Evolutionary conservation across 345 rosid genomes (phyloP).

Genomic region (Gossypium stocksii): DNA sequence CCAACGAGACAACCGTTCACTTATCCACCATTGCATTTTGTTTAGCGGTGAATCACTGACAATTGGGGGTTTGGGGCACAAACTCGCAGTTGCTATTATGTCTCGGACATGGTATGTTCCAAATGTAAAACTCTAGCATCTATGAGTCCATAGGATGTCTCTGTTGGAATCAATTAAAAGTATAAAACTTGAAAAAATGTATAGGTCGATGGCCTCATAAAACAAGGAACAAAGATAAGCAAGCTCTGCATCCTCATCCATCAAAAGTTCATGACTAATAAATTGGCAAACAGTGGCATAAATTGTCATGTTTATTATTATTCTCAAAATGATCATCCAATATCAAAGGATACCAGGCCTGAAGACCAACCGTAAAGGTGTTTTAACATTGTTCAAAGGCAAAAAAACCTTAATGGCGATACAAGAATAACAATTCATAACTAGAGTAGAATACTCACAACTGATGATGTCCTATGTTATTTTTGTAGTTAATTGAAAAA

Average conservation of each 20-base stretch:
- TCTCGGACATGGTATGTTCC: constrained; percentile 79
- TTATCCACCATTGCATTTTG: constrained; percentile 2
- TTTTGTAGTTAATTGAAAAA: not conserved
- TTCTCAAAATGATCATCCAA: not conserved
- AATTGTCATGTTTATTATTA: not conserved
- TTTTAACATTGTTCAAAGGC: not conserved
- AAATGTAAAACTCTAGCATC: not conserved
- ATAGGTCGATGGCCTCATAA: constrained; percentile 61
- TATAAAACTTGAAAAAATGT: not conserved
- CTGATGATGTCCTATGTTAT: constrained; percentile 10
- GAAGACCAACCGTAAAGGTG: not conserved
- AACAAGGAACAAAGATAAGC: no score
- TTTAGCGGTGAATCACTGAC: constrained; percentile 78
- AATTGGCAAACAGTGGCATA: not conserved
- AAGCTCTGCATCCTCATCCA: not conserved
- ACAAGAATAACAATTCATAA: not conserved
- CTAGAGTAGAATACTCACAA: not conserved
- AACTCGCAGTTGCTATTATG: constrained; percentile 95
- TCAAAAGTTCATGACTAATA: not conserved
- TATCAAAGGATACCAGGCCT: not conserved
- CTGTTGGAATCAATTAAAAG: not conserved
- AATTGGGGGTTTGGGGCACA: constrained; percentile 86
- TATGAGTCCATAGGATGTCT: not conserved
- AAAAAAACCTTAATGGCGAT: not conserved
- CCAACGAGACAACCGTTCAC: not conserved